A percentile compares a stretch with the other conserved stretches of the same genome.
Conservation (phyloP, 805 yeast genomes). For the Nakazawaea ernobii region DNA sequence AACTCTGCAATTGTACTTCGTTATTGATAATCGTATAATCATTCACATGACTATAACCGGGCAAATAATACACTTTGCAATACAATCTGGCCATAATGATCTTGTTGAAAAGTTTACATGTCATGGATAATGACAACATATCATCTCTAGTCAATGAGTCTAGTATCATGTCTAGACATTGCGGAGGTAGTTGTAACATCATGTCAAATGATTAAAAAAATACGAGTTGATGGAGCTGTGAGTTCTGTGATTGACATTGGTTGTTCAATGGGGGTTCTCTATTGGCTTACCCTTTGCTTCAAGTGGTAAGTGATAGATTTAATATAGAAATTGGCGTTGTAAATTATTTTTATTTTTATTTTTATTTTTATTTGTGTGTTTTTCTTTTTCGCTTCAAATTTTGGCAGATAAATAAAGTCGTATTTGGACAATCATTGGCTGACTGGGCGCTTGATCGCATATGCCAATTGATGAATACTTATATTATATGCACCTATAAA, state of each 20-base stretch:
- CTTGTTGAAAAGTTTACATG: not conserved
- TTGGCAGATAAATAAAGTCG: too few species aligned
- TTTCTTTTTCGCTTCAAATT: too few species aligned
- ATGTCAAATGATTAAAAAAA: conserved; percentile 1
- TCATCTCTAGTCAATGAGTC: not conserved
- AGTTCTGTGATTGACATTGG: not conserved
- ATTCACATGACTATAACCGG: not conserved
- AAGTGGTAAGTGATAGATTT: too few species aligned
- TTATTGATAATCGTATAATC: not conserved
- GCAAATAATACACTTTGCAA: conserved; percentile 2
- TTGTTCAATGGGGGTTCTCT: not conserved
- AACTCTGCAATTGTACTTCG: not conserved
- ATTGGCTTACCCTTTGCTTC: not conserved
- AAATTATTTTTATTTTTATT: too few species aligned
- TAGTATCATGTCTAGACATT: conserved; percentile 3
- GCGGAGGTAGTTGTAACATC: conserved; percentile 6
- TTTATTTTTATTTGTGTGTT: too few species aligned
- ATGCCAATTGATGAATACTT: not conserved
- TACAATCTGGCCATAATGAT: not conserved
- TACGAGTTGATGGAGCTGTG: not conserved
- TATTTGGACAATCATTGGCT: not conserved
- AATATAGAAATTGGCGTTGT: too few species aligned
- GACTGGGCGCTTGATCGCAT: not conserved
- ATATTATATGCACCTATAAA: not conserved
- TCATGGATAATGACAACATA: not conserved